Evolutionary conservation across 805 yeast genomes (phyloP).

Genomic region (Candida koratica): DNA sequence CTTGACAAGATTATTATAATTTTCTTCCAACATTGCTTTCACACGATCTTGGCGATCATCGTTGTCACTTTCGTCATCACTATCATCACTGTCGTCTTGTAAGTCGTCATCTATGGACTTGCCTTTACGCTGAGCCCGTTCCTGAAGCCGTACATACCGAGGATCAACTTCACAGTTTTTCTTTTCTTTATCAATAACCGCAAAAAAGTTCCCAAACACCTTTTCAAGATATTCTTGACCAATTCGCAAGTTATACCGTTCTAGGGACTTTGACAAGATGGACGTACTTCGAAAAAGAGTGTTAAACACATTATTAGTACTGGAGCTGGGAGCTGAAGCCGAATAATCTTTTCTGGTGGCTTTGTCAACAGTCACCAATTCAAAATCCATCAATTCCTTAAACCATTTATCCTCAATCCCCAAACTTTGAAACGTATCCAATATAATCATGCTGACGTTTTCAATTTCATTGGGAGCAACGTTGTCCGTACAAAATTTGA

Average conservation of each 20-base stretch:
- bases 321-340: conserved; percentile 1
- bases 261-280: conserved; percentile 75
- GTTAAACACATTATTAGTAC: conserved; percentile 33
- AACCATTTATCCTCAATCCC: conserved; percentile 73
- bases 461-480: conserved; percentile 46
- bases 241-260: conserved; percentile 65
- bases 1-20: conserved; percentile 45
- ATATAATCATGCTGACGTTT: conserved; percentile 51
- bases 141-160: conserved; percentile 42
- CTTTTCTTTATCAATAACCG: conserved; percentile 46
- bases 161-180: conserved; percentile 83
- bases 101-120: conserved; percentile 20
- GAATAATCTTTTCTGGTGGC: conserved; percentile 41
- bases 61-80: conserved; percentile 28
- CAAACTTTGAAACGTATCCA: conserved; percentile 72
- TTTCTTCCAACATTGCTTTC: conserved; percentile 39
- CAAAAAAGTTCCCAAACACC: conserved; percentile 67
- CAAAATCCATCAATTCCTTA: conserved; percentile 61
- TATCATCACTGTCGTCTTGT: conserved; percentile 16
- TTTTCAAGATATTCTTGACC: conserved; percentile 77
- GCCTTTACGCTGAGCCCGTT: conserved; percentile 24
- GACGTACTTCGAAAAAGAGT: conserved; percentile 76
- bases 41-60: conserved; percentile 31
- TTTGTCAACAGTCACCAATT: conserved; percentile 49
- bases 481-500: conserved; percentile 42